Evolutionary conservation across 23 red algal species (phyloP).

Genomic region (Pyropia yezoensis): DNA sequence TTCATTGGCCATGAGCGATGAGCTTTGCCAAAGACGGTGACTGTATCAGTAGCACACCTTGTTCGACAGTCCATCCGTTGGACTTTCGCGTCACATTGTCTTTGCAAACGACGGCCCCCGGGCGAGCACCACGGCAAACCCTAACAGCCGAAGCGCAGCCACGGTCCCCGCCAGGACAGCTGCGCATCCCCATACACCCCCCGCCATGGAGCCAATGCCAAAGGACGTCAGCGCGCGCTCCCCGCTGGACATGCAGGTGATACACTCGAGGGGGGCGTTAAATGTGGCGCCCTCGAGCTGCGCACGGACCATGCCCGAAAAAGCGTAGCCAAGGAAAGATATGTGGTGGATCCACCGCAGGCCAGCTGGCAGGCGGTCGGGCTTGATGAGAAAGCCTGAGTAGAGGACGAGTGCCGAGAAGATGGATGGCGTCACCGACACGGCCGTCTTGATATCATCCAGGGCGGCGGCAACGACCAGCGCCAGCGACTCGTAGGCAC

Average conservation of each 20-base stretch:
- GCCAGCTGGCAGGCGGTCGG: conserved; percentile 38
- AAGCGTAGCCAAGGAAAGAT: conserved; percentile 82
- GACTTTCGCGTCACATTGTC: too few relatives aligned
- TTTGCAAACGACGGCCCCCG: too few relatives aligned
- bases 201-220: too few relatives aligned
- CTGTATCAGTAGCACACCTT: too few relatives aligned
- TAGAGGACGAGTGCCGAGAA: conserved; percentile 78
- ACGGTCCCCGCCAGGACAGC: conserved; percentile 21
- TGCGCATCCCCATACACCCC: conserved; percentile 24
- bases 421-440: conserved; percentile 75
- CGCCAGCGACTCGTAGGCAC: conserved; percentile 57
- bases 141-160: conserved; percentile 27
- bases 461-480: conserved; percentile 47
- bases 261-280: too few relatives aligned
- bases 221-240: conserved; percentile 6
- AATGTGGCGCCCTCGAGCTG: conserved; percentile 25
- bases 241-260: not conserved
- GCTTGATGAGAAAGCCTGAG: conserved; percentile 87
- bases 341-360: conserved; percentile 74
- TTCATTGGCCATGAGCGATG: too few relatives aligned
- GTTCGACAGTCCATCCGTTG: too few relatives aligned
- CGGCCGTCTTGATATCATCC: conserved; percentile 65
- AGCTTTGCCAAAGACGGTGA: too few relatives aligned
- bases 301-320: conserved; percentile 49
- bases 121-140: conserved; percentile 30